phyloP scores from a whole-genome alignment of 2,329 filamentous ascomycete species.

The Rhinocladiella similis region DNA sequence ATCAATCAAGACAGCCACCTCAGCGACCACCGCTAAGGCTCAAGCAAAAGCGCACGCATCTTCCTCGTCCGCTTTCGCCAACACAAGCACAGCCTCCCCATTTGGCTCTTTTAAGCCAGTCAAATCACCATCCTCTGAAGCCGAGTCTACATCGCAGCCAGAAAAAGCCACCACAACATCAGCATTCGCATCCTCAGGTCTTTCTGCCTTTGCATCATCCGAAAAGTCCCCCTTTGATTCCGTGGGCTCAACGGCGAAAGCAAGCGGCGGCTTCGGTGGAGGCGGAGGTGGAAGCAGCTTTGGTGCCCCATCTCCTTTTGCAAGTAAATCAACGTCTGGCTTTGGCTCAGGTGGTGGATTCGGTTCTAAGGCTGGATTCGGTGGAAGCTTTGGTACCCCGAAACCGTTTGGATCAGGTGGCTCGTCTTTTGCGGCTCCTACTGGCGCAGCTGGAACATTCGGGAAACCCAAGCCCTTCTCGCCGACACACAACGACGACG shows the following conservation, averaged over 20 bases:
- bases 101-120: conserved; percentile 39
- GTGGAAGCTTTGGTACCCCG: conserved; percentile 40
- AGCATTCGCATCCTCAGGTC: conserved; percentile 68
- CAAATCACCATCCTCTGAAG: conserved; percentile 30
- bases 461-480: conserved; percentile 65
- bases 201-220: conserved; percentile 65
- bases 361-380: conserved; percentile 39
- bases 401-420: conserved; percentile 48
- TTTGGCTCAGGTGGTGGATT: conserved; percentile 38
- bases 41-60: conserved; percentile 7
- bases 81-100: conserved; percentile 44
- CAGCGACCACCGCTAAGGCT: neutral
- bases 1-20: neutral
- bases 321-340: conserved; percentile 35
- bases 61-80: conserved; percentile 40
- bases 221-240: conserved; percentile 64
- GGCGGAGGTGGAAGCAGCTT: conserved; percentile 30
- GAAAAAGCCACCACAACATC: conserved; percentile 54
- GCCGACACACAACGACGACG: conserved; percentile 60
- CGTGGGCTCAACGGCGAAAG: conserved; percentile 45
- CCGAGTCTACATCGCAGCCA: conserved; percentile 20
- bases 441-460: conserved; percentile 47
- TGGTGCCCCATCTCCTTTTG: conserved; percentile 33
- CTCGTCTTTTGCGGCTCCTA: conserved; percentile 69
- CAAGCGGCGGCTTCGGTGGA: conserved; percentile 23